phyloP scores from a whole-genome alignment of 306 rosid genomes.

The Cotoneaster glaucophyllus region DNA sequence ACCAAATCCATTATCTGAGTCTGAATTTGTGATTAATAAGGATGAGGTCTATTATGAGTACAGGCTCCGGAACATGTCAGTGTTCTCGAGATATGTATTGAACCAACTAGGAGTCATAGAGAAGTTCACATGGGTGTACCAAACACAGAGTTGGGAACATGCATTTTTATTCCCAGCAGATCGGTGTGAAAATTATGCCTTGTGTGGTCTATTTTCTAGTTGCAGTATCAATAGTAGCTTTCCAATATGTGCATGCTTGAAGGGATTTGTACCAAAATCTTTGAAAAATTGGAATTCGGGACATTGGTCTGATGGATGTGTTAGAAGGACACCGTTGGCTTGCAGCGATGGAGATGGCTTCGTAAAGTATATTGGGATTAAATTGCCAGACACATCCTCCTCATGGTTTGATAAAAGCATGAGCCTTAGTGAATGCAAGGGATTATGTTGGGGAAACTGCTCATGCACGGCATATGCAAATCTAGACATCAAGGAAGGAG shows the following conservation, averaged over 20 bases:
- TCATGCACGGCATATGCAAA: slow-evolving; percentile 39
- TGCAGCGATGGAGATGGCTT: slow-evolving; percentile 28
- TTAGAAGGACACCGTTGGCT: slow-evolving; percentile 16
- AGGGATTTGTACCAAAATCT: slow-evolving; percentile 37
- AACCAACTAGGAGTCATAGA: slow-evolving; percentile 16
- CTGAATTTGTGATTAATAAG: slow-evolving; percentile 17
- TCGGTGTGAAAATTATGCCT: slow-evolving; percentile 33
- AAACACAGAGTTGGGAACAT: background rate
- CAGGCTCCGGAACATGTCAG: slow-evolving; percentile 13
- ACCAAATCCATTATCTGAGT: slow-evolving; percentile 17
- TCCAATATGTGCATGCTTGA: slow-evolving; percentile 42
- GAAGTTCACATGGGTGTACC: slow-evolving; percentile 1
- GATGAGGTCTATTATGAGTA: slow-evolving; percentile 33
- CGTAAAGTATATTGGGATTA: slow-evolving; percentile 2
- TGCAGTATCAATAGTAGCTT: background rate
- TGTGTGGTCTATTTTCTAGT: slow-evolving; percentile 37
- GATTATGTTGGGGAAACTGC: slow-evolving; percentile 28
- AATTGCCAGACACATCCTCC: slow-evolving; percentile 19
- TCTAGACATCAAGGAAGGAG: slow-evolving; percentile 13
- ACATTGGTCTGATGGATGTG: slow-evolving; percentile 38
- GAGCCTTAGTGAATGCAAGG: slow-evolving; percentile 22
- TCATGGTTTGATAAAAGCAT: slow-evolving; percentile 14
- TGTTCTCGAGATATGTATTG: slow-evolving; percentile 35
- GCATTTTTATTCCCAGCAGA: background rate
- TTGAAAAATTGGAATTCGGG: slow-evolving; percentile 10